Percentiles rank a stretch among this genome's conserved stretches.
phyloP scores from a whole-genome alignment of 192 early-diverging fungal species.

The Cladochytrium replicatum region DNA sequence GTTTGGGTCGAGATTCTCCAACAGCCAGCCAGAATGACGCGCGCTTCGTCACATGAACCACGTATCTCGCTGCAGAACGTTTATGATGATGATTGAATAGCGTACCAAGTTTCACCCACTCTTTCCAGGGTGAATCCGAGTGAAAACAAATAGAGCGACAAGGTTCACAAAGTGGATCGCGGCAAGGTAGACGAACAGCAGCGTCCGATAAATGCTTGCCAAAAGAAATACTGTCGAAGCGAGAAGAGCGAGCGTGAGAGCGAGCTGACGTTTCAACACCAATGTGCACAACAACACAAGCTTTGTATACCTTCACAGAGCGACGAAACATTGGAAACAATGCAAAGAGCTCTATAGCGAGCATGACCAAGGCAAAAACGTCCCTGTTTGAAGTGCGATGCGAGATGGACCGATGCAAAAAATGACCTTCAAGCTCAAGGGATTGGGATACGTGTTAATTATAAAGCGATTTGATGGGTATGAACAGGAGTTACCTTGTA shows the following conservation, averaged over 20 bases:
- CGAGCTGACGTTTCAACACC: conserved; percentile 7
- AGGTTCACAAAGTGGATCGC: conserved; percentile 70
- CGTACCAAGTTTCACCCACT: conserved; percentile 39
- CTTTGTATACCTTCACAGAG: conserved; percentile 48
- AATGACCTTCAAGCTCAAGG: conserved; percentile 93
- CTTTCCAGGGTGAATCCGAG: conserved; percentile 93
- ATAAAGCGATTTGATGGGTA: conserved; percentile 9
- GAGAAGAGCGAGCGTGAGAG: not conserved
- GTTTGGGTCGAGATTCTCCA: too few relatives aligned
- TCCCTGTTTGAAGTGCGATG: conserved; percentile 76
- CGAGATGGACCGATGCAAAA: conserved; percentile 84
- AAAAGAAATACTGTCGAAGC: conserved; percentile 27
- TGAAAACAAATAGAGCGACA: conserved; percentile 82
- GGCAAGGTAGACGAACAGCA: conserved; percentile 47
- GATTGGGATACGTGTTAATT: conserved; percentile 67
- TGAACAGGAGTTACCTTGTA: conserved; percentile 17
- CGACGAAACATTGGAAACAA: conserved; percentile 86
- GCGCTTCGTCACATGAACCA: conserved; percentile 95
- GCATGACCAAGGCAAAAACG: conserved; percentile 78
- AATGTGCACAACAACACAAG: conserved; percentile 6
- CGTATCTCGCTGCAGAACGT: conserved; percentile 66
- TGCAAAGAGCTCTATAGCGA: conserved; percentile 86
- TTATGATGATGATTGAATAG: not conserved
- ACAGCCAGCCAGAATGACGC: too few relatives aligned
- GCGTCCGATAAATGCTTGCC: conserved; percentile 25